Evolutionary conservation across 345 rosid genomes (phyloP), one percentile per base, ranked within the genome.

Genomic region (Sonneratia alba): DNA sequence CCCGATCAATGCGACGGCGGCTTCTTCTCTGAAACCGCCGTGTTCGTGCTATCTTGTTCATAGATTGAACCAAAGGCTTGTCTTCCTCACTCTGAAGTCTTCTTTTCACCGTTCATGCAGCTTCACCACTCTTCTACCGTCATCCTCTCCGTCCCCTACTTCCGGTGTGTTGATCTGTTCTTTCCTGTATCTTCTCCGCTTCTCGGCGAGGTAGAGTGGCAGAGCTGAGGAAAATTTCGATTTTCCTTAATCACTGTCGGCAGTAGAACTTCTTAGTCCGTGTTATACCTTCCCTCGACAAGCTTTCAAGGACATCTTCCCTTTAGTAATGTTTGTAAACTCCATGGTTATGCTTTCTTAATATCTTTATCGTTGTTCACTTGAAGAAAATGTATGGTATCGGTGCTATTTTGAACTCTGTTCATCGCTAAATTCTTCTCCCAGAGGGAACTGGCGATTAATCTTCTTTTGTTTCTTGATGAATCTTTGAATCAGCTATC

Each of bases 401-500:
- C 51, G 1, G 14, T 13, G 15, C 51, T 47, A 47, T 53, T 53
- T 53, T 19, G 57, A 53, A 15, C 21, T 6, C 22, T 16, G 22
- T 19, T 53, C 57, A 16, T 3, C 16, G n/a, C 6, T 53, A 15
- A 53, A 47, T 9, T 47, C 11, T 13, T 9, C 4, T 9, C 11
- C 16, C n/a, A 53, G 57, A 53, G n/a, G 6, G 57, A 53, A 53
- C 6, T 18, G 59, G 22, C 6, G 59, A 24, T 53, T 53, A 53
- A 53, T 21, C 59, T 53, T 53, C 59, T 62, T 62, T 27, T 27
- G 16, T 62, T 62, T 62, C 38, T 27, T 62, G 66, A 13, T 62
- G 36, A 13, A 27, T 8, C 37, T 61, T 3, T 66, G 47, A n/a
- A 67, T 76, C 83, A 87, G 94, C 81, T 59, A 18, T 81, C 66